phyloP scores from a whole-genome alignment of 306 rosid genomes.

The Rosa chinensis region DNA sequence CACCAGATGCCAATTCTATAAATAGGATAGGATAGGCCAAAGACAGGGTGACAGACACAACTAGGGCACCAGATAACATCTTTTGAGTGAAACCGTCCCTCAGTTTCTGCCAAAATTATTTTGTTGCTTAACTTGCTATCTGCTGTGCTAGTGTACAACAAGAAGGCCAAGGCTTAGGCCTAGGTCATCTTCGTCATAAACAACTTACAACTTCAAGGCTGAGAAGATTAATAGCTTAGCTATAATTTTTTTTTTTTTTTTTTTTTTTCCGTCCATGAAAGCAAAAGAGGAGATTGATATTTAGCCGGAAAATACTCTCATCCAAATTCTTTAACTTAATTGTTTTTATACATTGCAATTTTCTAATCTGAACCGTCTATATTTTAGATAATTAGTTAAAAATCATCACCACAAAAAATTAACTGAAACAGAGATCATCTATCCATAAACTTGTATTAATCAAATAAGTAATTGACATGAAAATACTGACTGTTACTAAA shows the following conservation, averaged over 20 bases:
- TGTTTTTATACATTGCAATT: too few species aligned
- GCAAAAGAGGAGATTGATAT: not conserved
- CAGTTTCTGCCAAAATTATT: not conserved
- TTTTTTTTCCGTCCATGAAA: not conserved
- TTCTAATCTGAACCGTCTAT: too few species aligned
- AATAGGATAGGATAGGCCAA: slow-evolving; percentile 3
- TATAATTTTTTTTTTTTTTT: not conserved
- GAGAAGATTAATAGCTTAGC: not conserved
- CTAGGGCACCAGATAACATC: not conserved
- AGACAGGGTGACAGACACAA: slow-evolving; percentile 1
- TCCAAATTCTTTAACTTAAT: not conserved
- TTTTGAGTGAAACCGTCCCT: not conserved
- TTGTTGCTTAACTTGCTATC: not conserved
- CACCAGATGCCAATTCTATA: slow-evolving; percentile 19
- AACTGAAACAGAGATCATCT: too few species aligned
- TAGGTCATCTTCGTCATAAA: not conserved
- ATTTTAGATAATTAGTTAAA: too few species aligned
- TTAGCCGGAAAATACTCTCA: not conserved
- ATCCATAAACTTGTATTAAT: too few species aligned
- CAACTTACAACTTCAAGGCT: slow-evolving; percentile 7
- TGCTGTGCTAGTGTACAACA: not conserved
- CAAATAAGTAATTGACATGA: too few species aligned
- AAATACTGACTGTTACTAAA: too few species aligned
- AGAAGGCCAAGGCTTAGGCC: not conserved
- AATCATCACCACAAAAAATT: not conserved